Base-by-base conservation (phyloP, 2,329 filamentous ascomycete genomes). In the Fusarium papillatum region DNA sequence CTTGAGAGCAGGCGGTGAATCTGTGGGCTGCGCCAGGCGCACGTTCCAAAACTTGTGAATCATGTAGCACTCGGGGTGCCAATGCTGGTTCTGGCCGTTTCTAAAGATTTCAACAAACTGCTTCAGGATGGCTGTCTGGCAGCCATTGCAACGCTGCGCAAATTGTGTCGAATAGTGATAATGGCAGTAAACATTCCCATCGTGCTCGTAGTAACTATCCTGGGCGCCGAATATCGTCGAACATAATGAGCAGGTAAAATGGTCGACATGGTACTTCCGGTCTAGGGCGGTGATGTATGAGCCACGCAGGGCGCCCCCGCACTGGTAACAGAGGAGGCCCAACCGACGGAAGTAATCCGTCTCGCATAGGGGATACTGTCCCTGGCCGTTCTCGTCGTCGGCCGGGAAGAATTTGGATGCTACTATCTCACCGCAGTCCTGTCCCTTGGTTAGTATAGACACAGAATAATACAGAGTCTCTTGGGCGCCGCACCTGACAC, bases 1-100 rank as follows among this genome's bases (percentile, higher is more conserved):
- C 34, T 76, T 36, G n/a, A 85, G 82, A 24, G 84, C 76, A 36
- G 83, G 84, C 68, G 88, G 85, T 41, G 87, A 81, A 69, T 92
- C 88, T 48, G 89, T 88, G 14, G 90, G 88, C 31, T 92, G 89
- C 14, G 92, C 92, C 43, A 99, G 88, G 64, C 97, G 93, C 71
- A 99, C 97, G 82, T 98, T 99, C 97, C 97, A 99, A 85, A 98
- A 99, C 82, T 99, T 99, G 87, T 99, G 97, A 74, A 99, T 99
- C 97, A 99, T 99, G 85, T 99, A 99, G 85, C 97, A 99, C 85
- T 99, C 97, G 3, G 97, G 97, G 82, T 99, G 97, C 97, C 97
- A 99, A 83, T 99, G 97, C 82, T 99, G 97, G 82, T 98, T 98
- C 83, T 98, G 95, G 3, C 96, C 96, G 84, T 98, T 98, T 79